Evolutionary conservation across 2,329 filamentous ascomycete genomes (phyloP), one percentile per base, ranked within the genome.

Genomic region (Ascochyta fabae): DNA sequence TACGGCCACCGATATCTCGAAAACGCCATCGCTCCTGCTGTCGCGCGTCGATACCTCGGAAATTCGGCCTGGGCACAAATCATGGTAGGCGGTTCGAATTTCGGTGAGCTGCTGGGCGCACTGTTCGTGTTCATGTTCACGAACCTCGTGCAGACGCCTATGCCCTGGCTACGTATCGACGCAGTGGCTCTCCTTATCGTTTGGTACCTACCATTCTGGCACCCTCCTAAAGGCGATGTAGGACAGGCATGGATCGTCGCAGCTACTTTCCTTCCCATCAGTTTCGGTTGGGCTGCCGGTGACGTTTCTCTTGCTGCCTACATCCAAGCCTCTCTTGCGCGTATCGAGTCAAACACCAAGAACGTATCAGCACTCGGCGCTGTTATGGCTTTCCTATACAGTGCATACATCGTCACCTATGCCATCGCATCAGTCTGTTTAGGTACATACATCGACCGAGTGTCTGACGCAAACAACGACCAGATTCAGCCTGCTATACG

Each of bases 321-420:
- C 62, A 81, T 83, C 44, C 81, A 83, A 63, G 79, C 80, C 3
- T 78, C 78, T 6, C 73, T 83, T n/a, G 74, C 78, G 0, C 73
- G 79, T 23, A 70, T 79, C 24, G 80, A 82, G 59, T 71, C 71
- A 9, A 70, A 78, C 39, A 75, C 77, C 34, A 73, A 76, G 41
- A 77, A 80, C 38, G 79, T 83, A 2, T 81, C 80, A 2, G 77
- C 80, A 0, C 70, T 83, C 2, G 81, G 79, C 16, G 79, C 81
- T 1, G 80, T 83, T 36, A 83, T 83, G 80, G 78, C 80, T 0
- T 81, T 81, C 60, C 70, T 83, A 5, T 82, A 83, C 65, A 79
- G 75, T 6, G 78, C 78, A 7, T 82, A 83, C 60, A 80, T 83
- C 35, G 74, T 81, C 35, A 73, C 77, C 23, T 81, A 80, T 61